Base-by-base conservation (phyloP, 371 early-diverging fungal genomes). In the Mucor lusitanicus region DNA sequence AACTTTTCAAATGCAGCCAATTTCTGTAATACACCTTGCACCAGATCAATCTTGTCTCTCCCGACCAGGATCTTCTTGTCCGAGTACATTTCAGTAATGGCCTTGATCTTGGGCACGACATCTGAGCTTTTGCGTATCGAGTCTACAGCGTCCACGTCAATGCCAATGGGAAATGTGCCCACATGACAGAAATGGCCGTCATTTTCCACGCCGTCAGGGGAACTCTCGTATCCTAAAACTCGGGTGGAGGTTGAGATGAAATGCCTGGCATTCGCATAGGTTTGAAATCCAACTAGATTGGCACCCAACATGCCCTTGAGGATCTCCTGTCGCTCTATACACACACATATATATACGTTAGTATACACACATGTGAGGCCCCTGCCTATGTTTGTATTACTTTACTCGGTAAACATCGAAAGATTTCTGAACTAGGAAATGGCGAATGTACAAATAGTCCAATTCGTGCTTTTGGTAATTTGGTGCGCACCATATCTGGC, bases 391-490 rank as follows among this genome's bases (percentile, higher is more conserved):
- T 21, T 12, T 55, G 19, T 32, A 33, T 19, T 28, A 56, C 30
- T 33, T 56, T 84, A 89, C 91, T 85, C 12, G 97, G 94, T 35
- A 96, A 83, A 74, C 95, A 95, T 35, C 95, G 88, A 84, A 99
- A 97, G 15, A 97, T 91, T 71, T 95, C 96, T 3, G 94, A 92
- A 68, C 89, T 90, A 9, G 99, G 99, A 79, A 99, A 99, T 6
- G 99, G 96, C 0, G 97, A 94, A 83, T 99, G 99, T 28, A 98
- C 82, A 81, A 99, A 99, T 73, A 99, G 91, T n/a, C 97, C 98
- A 66, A 99, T 92, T 37, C 87, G 86, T 3, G 96, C 92, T 17
- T 85, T 75, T 0, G 96, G 96, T 17, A 97, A 71, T 53, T 75
- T 82, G 68, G 85, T 75, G 53, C 96, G 89, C 13, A 99, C 70